Conservation (phyloP, 805 yeast genomes). For the Nakazawaea wyomingensis region DNA sequence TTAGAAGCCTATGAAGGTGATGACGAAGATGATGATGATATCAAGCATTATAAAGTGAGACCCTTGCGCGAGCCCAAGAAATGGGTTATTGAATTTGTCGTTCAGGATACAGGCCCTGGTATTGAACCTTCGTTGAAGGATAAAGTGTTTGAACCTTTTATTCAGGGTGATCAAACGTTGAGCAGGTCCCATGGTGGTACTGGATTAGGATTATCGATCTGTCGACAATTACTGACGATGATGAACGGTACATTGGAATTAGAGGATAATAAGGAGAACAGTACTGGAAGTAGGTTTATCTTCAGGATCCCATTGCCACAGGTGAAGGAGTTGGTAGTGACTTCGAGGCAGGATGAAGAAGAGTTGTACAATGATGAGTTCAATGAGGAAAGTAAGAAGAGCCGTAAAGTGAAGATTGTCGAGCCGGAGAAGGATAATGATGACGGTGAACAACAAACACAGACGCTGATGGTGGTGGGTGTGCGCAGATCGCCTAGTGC, state of each 20-base stretch:
- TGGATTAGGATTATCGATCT: constrained; percentile 85
- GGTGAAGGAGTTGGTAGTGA: constrained; percentile 45
- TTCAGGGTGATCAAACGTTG: constrained; percentile 93
- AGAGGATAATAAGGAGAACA: constrained; percentile 70
- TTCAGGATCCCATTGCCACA: constrained; percentile 76
- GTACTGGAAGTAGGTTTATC: constrained; percentile 79
- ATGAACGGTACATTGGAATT: constrained; percentile 84
- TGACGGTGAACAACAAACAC: neutral
- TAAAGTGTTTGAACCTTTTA: constrained; percentile 91
- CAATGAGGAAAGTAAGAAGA: constrained; percentile 47
- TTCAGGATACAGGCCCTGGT: constrained; percentile 92
- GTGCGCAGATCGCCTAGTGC: neutral
- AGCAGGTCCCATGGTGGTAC: constrained; percentile 94
- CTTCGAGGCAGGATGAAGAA: constrained; percentile 21
- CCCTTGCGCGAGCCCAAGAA: constrained; percentile 29
- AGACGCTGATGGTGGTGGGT: too few species aligned
- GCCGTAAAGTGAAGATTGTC: constrained; percentile 44
- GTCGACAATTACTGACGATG: constrained; percentile 83
- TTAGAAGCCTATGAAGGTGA: neutral
- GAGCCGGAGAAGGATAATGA: constrained; percentile 7
- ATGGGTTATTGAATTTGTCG: constrained; percentile 67
- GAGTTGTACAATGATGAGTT: constrained; percentile 63
- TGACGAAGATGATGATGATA: constrained; percentile 15
- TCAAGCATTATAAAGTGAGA: constrained; percentile 14
- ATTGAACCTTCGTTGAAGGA: constrained; percentile 77